Evolutionary conservation across 331 rosid species (phyloP), one percentile per base, ranked within the genome.

Genomic region (Acacia concinna): DNA sequence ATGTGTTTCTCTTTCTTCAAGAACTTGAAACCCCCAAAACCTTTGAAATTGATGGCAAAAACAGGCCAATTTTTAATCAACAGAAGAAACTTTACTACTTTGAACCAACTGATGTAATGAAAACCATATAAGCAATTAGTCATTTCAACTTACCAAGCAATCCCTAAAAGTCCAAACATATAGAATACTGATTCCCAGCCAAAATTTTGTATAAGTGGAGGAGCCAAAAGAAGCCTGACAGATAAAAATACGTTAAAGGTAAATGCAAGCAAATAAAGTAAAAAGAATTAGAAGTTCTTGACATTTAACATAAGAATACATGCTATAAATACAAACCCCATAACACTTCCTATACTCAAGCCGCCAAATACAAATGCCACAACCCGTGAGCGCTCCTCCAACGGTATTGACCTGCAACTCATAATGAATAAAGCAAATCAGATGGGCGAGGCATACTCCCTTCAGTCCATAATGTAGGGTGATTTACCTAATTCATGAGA

Each of bases 301-400:
- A 4, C 17, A 32, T 72, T 20, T 37, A 9, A 54, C 37, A 68
- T 67, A 47, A 25, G 34, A 59, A 59, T 32, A 68, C 25, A 75
- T 79, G 46, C 54, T 11, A 66, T 32, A 71, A 78, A 73, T 35
- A 76, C 89, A 75, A 90, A 96, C 99, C 99, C 98, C 71, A 84
- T 51, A 86, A 96, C 99, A 78, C 99, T 96, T 89, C 99, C 99
- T 54, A 93, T 92, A 78, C 99, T 93, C 88, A 96, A 84, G 70
- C 99, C 99, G 74, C 99, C 99, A 72, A 91, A 96, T 74, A 96
- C 99, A 88, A 96, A 89, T 66, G 92, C 97, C 43, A 96, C 99
- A 73, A 98, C 99, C 34, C 99, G 90, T 43, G 99, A 96, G 51
- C 99, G 99, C 87, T 96, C 99, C 78, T 90, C 94, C 88, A 91